phyloP scores from a whole-genome alignment of 345 rosid genomes.

The Rhodamnia argentea region DNA sequence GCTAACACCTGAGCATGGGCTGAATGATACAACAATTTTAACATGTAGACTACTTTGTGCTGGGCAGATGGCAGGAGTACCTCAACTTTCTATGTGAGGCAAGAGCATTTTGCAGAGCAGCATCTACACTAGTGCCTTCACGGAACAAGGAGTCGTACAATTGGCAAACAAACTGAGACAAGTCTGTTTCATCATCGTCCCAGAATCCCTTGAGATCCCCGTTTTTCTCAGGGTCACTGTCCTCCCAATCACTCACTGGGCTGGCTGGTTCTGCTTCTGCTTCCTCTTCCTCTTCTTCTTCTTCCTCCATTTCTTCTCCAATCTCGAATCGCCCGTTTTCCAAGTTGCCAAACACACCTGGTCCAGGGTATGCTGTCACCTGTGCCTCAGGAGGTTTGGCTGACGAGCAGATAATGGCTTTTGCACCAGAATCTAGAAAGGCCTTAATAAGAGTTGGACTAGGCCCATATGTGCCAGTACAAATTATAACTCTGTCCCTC shows the following conservation, averaged over 20 bases:
- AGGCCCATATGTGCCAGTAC: conserved; percentile 80
- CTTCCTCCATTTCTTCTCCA: conserved; percentile 80
- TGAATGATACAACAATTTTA: background rate
- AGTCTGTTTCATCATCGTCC: conserved; percentile 72
- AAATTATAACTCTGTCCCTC: conserved; percentile 91
- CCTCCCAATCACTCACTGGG: conserved; percentile 94
- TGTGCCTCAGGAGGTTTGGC: conserved; percentile 59
- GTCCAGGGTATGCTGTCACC: conserved; percentile 30
- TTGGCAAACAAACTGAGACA: conserved; percentile 61
- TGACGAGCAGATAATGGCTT: conserved; percentile 71
- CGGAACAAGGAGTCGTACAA: conserved; percentile 59
- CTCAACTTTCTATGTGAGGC: conserved; percentile 55
- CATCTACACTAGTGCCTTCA: conserved; percentile 63
- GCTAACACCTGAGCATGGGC: background rate
- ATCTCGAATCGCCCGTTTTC: conserved; percentile 88
- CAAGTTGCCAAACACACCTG: conserved; percentile 29
- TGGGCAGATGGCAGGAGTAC: conserved; percentile 76
- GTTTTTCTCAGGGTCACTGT: conserved; percentile 58
- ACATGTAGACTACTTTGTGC: conserved; percentile 15
- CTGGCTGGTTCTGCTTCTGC: conserved; percentile 47
- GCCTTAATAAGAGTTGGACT: conserved; percentile 47
- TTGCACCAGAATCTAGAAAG: conserved; percentile 82
- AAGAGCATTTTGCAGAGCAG: conserved; percentile 63
- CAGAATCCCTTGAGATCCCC: conserved; percentile 31
- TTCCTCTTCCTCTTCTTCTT: conserved; percentile 85